Base-by-base conservation (phyloP, 441 rosid species). In the Populus hybrid region DNA sequence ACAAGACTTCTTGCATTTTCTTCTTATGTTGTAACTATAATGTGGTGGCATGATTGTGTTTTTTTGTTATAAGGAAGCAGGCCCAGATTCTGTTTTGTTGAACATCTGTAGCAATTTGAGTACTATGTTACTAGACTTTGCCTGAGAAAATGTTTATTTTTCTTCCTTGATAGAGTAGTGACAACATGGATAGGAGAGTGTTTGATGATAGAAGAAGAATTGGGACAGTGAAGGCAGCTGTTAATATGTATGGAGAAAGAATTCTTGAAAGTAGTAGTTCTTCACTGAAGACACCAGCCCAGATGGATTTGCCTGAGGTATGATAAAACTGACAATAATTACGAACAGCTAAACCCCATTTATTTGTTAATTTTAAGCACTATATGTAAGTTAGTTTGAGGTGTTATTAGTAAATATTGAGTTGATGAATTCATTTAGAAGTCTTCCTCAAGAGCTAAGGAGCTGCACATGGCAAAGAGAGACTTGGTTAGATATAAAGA, bases 151-250 rank as follows among this genome's bases (percentile, higher is more conserved):
- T 16, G n/a, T 26, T 34, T 34, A 34, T 34, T 34, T 34, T 34
- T 34, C 35, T 68, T 34, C 19, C 10, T 76, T 53, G 34, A 61
- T 75, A 79, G 71, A 76, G 78, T 79, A 83, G 80, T 23, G 9
- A 16, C 1, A 42, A 18, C 35, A 90, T 90, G 97, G 91, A 82
- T 7, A 79, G 84, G 78, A 81, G 75, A 75, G 87, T 72, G 35
- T 70, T 76, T 64, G 87, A 81, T 42, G 82, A 78, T 57, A 78
- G 83, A 67, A 89, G 86, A 82, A 87, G 83, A 85, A 79, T 50
- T 16, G 93, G 93, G 69, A 73, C 94, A 26, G 95, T 91, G 23
- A 90, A 85, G 84, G 92, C 88, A 67, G 84, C 92, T 76, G 79
- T 87, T 77, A 83, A 73, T 79, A 79, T 73, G 79, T 85, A 81